Evolutionary conservation across 345 rosid species (phyloP), one percentile per base, ranked within the genome.

Genomic region (Mercurialis annua): DNA sequence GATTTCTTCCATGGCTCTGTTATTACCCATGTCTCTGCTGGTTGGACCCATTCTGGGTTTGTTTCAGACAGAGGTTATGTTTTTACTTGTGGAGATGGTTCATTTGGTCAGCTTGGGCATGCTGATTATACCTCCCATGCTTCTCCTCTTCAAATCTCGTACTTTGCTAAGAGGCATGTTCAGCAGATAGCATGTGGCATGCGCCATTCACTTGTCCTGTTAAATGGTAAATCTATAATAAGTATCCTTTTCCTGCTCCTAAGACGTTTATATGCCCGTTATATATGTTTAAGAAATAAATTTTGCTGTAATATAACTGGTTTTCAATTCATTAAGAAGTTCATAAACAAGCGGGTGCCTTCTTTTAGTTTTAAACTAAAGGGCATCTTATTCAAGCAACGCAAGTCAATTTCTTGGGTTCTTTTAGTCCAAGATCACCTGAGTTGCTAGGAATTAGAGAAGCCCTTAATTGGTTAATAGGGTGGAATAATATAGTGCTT

Each of bases 71-170:
- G 65, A 0, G 90, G 95, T 23, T 73, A 70, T 30, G 81, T 87
- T 53, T 87, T 89, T 38, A 90, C 92, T 30, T 89, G 98, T 52
- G 98, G 98, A 44, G 91, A 85, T 85, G 97, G 94, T 16, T 79
- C 91, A 0, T 93, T 93, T 77, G 98, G 98, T 65, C 97, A 93
- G 84, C 97, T 93, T 57, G 98, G 98, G 70, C 95, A 86, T 76
- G 95, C 95, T 21, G 94, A 90, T 73, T 79, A 76, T 51, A 62
- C 66, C 56, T 81, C 93, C 24, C 71, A 63, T 61, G 64, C 59
- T 80, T 59, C 61, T 82, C 97, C 96, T 47, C 64, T 78, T 66
- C 71, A 83, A 81, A 91, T 90, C 68, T 73, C 81, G 11, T 89
- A 67, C 77, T 90, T 93, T 77, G 69, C n/a, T 40, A 38, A 78